Evolutionary conservation across 2,329 filamentous ascomycete genomes (phyloP).

Genomic region (Fusarium beomiforme): DNA sequence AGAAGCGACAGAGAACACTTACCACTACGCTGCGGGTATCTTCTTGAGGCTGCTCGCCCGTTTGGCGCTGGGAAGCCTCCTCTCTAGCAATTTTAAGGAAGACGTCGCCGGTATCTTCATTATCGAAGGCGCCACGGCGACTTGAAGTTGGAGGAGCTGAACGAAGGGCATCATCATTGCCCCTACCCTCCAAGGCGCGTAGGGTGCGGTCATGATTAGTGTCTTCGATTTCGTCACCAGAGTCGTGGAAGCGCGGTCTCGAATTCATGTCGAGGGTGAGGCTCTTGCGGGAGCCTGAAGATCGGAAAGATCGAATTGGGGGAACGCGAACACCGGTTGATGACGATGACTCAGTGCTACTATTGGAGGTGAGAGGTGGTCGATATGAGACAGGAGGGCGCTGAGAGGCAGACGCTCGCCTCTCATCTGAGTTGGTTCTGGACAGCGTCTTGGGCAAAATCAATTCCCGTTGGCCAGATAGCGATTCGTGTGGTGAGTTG

Average conservation of each 20-base stretch:
- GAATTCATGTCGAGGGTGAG: slow-evolving; percentile 63
- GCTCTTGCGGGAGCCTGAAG: slow-evolving; percentile 66
- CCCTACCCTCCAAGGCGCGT: slow-evolving; percentile 60
- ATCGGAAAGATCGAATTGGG: slow-evolving; percentile 66
- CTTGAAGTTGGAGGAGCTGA: slow-evolving; percentile 55
- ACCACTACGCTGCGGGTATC: slow-evolving; percentile 56
- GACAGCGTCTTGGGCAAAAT: slow-evolving; percentile 56
- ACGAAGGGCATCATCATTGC: slow-evolving; percentile 43
- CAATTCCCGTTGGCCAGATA: slow-evolving; percentile 58
- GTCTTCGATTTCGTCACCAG: slow-evolving; percentile 55
- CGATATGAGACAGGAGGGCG: slow-evolving; percentile 63
- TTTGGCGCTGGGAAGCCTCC: slow-evolving; percentile 54
- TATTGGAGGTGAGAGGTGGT: slow-evolving; percentile 47
- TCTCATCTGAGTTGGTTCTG: slow-evolving; percentile 58
- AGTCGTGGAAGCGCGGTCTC: slow-evolving; percentile 55
- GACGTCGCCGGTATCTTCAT: slow-evolving; percentile 66
- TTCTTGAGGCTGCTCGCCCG: slow-evolving; percentile 48
- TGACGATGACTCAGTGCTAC: slow-evolving; percentile 46
- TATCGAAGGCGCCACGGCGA: slow-evolving; percentile 48
- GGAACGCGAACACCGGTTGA: slow-evolving; percentile 56
- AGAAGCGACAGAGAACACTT: slow-evolving; percentile 48
- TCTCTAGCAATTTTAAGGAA: slow-evolving; percentile 69
- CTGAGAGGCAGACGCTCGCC: slow-evolving; percentile 51
- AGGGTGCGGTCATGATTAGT: slow-evolving; percentile 61
- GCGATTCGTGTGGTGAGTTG: slow-evolving; percentile 35